Conservation (phyloP, 768 basidiomycete species). For the Strobilomyces dryophilus region DNA sequence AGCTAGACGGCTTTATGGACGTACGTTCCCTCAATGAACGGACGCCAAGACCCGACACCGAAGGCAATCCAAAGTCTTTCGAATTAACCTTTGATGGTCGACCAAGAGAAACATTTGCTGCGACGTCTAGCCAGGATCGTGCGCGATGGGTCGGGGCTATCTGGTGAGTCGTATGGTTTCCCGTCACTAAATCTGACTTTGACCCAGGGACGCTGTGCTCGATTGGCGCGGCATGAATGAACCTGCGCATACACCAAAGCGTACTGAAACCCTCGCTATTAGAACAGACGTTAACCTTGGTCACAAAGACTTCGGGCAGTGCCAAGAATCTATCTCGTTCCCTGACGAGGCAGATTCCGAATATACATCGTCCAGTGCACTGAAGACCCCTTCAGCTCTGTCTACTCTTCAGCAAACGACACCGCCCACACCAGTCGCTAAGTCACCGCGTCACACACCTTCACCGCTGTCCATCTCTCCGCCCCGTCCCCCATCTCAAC, state of each 20-base stretch:
- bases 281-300: constrained; percentile 12
- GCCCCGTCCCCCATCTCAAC: constrained; percentile 24
- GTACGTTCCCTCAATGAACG: constrained; percentile 59
- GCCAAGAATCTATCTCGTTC: constrained; percentile 7
- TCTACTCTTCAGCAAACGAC: background rate
- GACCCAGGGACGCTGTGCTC: constrained; percentile 55
- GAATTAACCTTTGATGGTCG: constrained; percentile 58
- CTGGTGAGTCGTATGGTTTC: constrained; percentile 43
- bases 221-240: constrained; percentile 30
- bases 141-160: constrained; percentile 73
- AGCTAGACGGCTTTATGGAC: constrained; percentile 52
- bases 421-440: constrained; percentile 26
- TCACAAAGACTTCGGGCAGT: background rate
- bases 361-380: constrained; percentile 25
- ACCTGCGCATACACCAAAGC: background rate
- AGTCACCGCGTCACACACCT: constrained; percentile 20
- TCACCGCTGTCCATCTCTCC: constrained; percentile 21
- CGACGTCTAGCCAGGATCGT: constrained; percentile 54
- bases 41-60: constrained; percentile 38
- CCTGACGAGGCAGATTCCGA: constrained; percentile 22
- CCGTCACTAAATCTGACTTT: background rate
- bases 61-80: constrained; percentile 51
- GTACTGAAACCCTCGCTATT: constrained; percentile 7
- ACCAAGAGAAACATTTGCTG: constrained; percentile 57
- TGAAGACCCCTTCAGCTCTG: constrained; percentile 3